Base-by-base conservation (phyloP, 345 rosid species). In the Orychophragmus violaceus region DNA sequence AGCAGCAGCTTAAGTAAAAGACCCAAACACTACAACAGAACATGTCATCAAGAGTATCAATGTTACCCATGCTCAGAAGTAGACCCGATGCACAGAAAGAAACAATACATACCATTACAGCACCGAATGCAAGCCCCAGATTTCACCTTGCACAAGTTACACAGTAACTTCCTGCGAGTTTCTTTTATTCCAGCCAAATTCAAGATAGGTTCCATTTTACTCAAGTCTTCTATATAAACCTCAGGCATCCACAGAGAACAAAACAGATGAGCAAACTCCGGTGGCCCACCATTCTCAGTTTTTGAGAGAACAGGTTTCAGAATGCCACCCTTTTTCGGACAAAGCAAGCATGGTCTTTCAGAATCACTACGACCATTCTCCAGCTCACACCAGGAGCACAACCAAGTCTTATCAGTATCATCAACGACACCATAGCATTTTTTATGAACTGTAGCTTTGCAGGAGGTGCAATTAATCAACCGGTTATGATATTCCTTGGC, bases 171-270 rank as follows among this genome's bases (percentile, higher is more conserved):
- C 70, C 62, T 83, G 52, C 92, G 81, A 39, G 83, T 79, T 62
- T 87, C 95, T 68, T 80, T 82, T 53, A 90, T 85, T 64, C 72
- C 87, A 44, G 42, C 52, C 70, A 88, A 69, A 71, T 85, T 89
- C 76, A 83, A 67, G 69, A 90, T 71, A 1, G 96, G 97, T 71
- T 88, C 93, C 97, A 94, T 90, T 72, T 71, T 83, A 36, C 51
- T 30, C 55, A 80, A 68, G 79, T 88, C 91, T 75, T 85, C 84
- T 45, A 94, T 46, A 66, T 77, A 82, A n/a, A 81, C 79, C 86
- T 90, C 99, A 75, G 97, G 91, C 88, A 84, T 87, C 93, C 97
- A 87, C 57, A 70, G 71, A 60, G 93, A 80, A 72, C 99, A 94
- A 81, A 94, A 90, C 69, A 94, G 82, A 71, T 94, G 99, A 29